A percentile compares a stretch with the other conserved stretches of the same genome.
Evolutionary conservation across 169 alveolate genomes (phyloP).

Genomic region (Perkinsus marinus): DNA sequence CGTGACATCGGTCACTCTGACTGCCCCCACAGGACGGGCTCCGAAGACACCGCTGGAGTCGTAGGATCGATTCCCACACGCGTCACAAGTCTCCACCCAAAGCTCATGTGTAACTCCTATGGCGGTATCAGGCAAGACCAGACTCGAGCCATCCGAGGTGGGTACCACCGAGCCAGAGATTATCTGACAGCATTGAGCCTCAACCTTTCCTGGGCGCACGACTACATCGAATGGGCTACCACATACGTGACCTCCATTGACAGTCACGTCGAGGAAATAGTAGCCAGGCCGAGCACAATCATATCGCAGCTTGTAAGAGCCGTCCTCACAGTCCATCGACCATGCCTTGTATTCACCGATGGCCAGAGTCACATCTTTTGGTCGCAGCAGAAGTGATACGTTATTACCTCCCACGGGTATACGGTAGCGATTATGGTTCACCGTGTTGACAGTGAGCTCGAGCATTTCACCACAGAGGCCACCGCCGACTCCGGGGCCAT

Average conservation of each 20-base stretch:
- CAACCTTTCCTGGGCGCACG: not conserved
- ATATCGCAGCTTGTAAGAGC: not conserved
- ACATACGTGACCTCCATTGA: not conserved
- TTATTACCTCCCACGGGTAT: not conserved
- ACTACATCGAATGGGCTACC: not conserved
- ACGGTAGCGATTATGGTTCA: not conserved
- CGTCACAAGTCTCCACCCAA: not conserved
- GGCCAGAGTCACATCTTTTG: not conserved
- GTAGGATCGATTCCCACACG: not conserved
- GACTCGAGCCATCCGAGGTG: not conserved
- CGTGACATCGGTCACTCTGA: not conserved
- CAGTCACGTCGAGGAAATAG: not conserved
- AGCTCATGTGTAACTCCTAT: not conserved
- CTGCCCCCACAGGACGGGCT: not conserved
- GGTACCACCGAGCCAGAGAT: not conserved
- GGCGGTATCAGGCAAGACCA: not conserved
- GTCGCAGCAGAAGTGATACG: not conserved
- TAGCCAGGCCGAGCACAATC: not conserved
- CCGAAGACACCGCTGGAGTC: not conserved
- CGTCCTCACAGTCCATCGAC: not conserved
- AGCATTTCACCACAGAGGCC: not conserved
- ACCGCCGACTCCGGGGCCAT: not conserved
- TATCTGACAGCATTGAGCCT: not conserved
- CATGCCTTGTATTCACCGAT: not conserved
- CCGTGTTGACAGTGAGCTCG: not conserved